A percentile compares a stretch with the other conserved stretches of the same genome.
These are phyloP conservation scores for Candida glaebosa DNA, from an alignment of 805 yeast genomes.

Conservation along the genomic window DNA sequence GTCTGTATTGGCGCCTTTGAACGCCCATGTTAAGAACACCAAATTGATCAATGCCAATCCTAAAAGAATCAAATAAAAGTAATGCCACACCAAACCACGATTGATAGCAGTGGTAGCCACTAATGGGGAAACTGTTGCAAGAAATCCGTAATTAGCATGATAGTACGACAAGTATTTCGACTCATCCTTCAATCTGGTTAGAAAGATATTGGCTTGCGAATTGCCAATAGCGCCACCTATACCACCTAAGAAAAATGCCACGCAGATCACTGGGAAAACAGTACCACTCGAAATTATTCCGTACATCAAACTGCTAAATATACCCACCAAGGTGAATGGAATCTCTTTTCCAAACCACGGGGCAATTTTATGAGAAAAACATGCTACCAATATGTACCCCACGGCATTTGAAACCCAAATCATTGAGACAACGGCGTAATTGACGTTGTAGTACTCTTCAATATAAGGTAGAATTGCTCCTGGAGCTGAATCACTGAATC, in stretches of 20 bases:
- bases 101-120: constrained; percentile 54
- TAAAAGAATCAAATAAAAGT: constrained; percentile 47
- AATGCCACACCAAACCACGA: constrained; percentile 51
- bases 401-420: constrained; percentile 57
- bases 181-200: constrained; percentile 48
- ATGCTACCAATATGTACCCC: constrained; percentile 53
- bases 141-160: constrained; percentile 71
- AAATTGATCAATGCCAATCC: constrained; percentile 34
- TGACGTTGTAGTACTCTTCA: constrained; percentile 45
- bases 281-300: constrained; percentile 47
- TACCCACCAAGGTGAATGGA: constrained; percentile 37
- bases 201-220: constrained; percentile 51
- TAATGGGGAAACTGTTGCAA: constrained; percentile 69
- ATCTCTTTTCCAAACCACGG: constrained; percentile 37
- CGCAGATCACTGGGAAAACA: constrained; percentile 44
- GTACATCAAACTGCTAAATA: constrained; percentile 37
- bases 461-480: constrained; percentile 59
- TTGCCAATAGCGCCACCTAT: constrained; percentile 48
- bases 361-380: constrained; percentile 44
- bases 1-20: constrained; percentile 47
- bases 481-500: constrained; percentile 54
- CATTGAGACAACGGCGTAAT: constrained; percentile 52
- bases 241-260: constrained; percentile 57
- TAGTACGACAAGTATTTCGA: constrained; percentile 57
- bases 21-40: constrained; percentile 38